Evolutionary conservation across 345 rosid genomes (phyloP), one percentile per base, ranked within the genome.

Genomic region (Sisymbrium altissimum): DNA sequence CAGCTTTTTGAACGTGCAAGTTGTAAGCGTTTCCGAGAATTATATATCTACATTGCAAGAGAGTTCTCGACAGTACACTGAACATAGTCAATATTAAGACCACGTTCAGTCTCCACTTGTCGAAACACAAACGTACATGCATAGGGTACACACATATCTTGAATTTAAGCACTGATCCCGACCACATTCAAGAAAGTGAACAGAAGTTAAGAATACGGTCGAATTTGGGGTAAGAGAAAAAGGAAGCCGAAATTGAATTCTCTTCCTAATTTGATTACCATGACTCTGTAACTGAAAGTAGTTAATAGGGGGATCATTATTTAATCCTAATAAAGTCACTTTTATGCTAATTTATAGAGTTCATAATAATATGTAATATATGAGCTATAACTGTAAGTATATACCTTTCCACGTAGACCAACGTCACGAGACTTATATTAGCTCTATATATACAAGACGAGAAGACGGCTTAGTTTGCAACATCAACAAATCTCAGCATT

Each of bases 161-260:
- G 73, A 59, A 75, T 33, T 0, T 49, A 60, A 40, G 30, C 53
- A 6, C 21, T 59, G 46, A 19, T 68, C 46, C 23, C 8, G 79
- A 40, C 79, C n/a, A 68, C 64, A 59, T 75, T 75, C 79, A 68
- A 39, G 29, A 49, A 30, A 30, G 67, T 75, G 79, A 67, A 60
- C 45, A 39, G 1, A 7, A 18, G 17, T 50, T 10, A 45, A 45
- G 17, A 46, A 12, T 13, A 66, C 8, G 55, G 68, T 67, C 56
- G 30, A 40, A 50, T 67, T 40, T 39, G 63, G 10, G 3, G 21
- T 67, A 68, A 29, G 27, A 19, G 10, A 7, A 57, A 27, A 18
- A 66, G 38, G 73, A 59, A 59, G 36, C 32, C 63, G 55, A 59
- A 75, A 18, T 0, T 36, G 68, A 75, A 40, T 68, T 59, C 55